phyloP scores from a whole-genome alignment of 208 protist species.

The Kentomonas sorsogonicus region DNA sequence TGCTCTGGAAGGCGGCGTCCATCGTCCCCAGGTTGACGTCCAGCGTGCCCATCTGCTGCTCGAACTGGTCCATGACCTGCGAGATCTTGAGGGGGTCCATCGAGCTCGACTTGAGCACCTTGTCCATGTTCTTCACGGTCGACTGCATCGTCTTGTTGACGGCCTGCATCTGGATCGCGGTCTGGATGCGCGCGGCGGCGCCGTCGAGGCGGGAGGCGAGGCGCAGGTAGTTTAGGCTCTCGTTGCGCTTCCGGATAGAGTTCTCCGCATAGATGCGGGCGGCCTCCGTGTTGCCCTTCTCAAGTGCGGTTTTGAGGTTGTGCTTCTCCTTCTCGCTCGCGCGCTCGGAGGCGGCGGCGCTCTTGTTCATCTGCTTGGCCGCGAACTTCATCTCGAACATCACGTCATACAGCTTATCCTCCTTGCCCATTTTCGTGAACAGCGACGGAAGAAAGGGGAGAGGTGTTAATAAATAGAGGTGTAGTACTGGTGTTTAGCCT shows the following conservation, averaged over 20 bases:
- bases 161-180: conserved; percentile 88
- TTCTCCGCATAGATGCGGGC: conserved; percentile 98
- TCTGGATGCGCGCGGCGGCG: conserved; percentile 92
- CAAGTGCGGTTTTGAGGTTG: conserved; percentile 93
- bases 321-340: conserved; percentile 90
- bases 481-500: too few species aligned
- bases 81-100: conserved; percentile 92
- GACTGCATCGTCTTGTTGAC: conserved; percentile 92
- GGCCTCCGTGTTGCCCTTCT: conserved; percentile 96
- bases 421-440: conserved; percentile 46
- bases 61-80: conserved; percentile 96
- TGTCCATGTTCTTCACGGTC: conserved; percentile 95
- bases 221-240: conserved; percentile 93
- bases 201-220: conserved; percentile 95
- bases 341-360: conserved; percentile 80
- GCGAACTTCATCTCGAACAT: conserved; percentile 96
- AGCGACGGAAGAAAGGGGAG: background rate
- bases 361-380: conserved; percentile 92
- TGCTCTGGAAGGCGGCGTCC: conserved; percentile 89
- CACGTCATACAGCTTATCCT: conserved; percentile 83
- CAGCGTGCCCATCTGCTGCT: conserved; percentile 94
- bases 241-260: conserved; percentile 95
- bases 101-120: conserved; percentile 76
- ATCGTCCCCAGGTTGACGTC: conserved; percentile 92
- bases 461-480: too few species aligned